A percentile compares a stretch with the other conserved stretches of the same genome.
phyloP scores from a whole-genome alignment of 352 stramenopile genomes.

The Pythium dissotocum region DNA sequence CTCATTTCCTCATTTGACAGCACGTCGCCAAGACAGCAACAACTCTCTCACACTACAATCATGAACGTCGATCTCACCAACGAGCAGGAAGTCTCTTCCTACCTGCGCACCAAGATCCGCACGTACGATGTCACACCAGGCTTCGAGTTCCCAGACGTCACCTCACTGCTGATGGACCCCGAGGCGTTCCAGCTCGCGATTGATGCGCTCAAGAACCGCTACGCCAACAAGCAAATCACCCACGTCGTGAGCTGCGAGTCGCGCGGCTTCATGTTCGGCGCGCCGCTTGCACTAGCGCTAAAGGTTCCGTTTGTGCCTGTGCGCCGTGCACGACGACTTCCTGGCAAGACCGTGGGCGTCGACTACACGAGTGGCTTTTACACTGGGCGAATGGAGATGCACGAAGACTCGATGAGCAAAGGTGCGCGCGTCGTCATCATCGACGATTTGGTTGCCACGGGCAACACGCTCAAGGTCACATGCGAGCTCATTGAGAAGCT shows the following conservation, averaged over 20 bases:
- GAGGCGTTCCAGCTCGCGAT: conserved; percentile 74
- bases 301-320: conserved; percentile 72
- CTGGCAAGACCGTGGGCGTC: conserved; percentile 71
- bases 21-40: background rate
- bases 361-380: conserved; percentile 82
- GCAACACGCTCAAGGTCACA: conserved; percentile 80
- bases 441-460: conserved; percentile 79
- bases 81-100: conserved; percentile 51
- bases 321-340: conserved; percentile 58
- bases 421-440: conserved; percentile 77
- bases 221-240: conserved; percentile 57
- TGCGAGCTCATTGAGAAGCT: conserved; percentile 75
- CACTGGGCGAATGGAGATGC: conserved; percentile 74
- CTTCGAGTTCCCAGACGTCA: conserved; percentile 71
- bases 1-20: background rate
- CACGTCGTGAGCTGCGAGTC: conserved; percentile 83
- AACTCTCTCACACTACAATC: background rate
- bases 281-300: conserved; percentile 69
- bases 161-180: conserved; percentile 69
- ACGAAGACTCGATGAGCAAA: conserved; percentile 73
- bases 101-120: conserved; percentile 71
- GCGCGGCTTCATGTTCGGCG: conserved; percentile 81
- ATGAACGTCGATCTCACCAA: conserved; percentile 45
- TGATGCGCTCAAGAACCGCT: conserved; percentile 66
- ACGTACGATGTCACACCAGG: conserved; percentile 62